Evolutionary conservation across 179 eudicot genomes (phyloP), one percentile per base, ranked within the genome.

Genomic region (Vitellaria paradoxa): DNA sequence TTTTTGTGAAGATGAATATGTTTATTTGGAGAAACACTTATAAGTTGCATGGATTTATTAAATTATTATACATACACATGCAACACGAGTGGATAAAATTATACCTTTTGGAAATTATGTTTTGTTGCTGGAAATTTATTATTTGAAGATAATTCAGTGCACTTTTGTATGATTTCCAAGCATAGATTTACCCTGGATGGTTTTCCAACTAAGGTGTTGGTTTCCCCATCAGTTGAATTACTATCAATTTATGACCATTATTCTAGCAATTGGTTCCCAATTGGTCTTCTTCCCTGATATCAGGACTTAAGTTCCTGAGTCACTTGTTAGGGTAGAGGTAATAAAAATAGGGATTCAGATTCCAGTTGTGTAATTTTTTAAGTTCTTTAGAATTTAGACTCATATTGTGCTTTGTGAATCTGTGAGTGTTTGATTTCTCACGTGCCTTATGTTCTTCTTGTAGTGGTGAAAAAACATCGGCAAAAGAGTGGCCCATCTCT

Each of bases 401-500:
- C 68, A 72, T 55, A 26, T 52, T 76, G 21, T 70, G 9, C 21
- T 61, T 64, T 42, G 42, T 65, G 47, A 30, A 30, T 30, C 37
- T 30, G 37, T 30, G 37, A 30, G 9, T 61, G 15, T 69, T 9
- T 50, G 64, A 20, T 78, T 71, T 52, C 18, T 69, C 59, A 10
- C 26, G 66, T 53, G 24, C 56, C 47, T 74, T 26, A 21, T 68
- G 52, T 66, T 56, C 42, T 69, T 59, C 59, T 69, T 79, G 46
- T 96, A 96, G 99, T 83, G 99, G 99, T 78, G 98, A 96, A 78
- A 92, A 88, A 60, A 86, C 93, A 18, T 80, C 85, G 24, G 86
- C 89, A 47, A 89, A 83, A 69, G 98, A 93, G 74, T 96, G 99
- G 99, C 92, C 93, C 5, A 68, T 76, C 47, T 85, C 84, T 56